These are phyloP conservation scores for Teunomyces gatunensis DNA, from an alignment of 805 yeast genomes.

Conservation along the genomic window DNA sequence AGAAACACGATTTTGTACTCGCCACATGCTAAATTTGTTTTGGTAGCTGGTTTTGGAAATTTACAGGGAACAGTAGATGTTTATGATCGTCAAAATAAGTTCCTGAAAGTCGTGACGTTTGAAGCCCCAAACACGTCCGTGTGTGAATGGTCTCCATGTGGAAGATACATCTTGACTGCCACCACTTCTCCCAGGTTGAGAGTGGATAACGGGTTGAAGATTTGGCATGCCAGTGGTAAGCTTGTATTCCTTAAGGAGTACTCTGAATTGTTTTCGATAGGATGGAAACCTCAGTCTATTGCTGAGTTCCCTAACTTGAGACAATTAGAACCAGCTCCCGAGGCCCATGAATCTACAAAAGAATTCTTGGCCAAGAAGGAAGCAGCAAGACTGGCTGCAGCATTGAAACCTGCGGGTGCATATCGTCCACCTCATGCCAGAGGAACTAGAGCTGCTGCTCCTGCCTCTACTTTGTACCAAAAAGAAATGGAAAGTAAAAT, in stretches of 20 bases:
- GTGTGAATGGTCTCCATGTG: slow-evolving; percentile 98
- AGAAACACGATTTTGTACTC: slow-evolving; percentile 89
- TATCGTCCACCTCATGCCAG: slow-evolving; percentile 97
- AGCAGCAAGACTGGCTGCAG: slow-evolving; percentile 29
- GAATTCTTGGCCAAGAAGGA: slow-evolving; percentile 49
- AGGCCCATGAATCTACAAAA: slow-evolving; percentile 68
- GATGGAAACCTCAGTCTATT: slow-evolving; percentile 75
- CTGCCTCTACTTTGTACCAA: slow-evolving; percentile 55
- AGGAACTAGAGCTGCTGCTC: slow-evolving; percentile 26
- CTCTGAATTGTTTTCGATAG: slow-evolving; percentile 73
- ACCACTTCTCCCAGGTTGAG: slow-evolving; percentile 96
- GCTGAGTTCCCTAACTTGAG: slow-evolving; percentile 54
- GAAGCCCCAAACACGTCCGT: slow-evolving; percentile 95
- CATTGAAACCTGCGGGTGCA: slow-evolving; percentile 75
- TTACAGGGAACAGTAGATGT: slow-evolving; percentile 95
- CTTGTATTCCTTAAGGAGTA: slow-evolving; percentile 76
- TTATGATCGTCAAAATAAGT: slow-evolving; percentile 86
- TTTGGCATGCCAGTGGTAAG: slow-evolving; percentile 90
- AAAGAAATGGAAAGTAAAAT: slow-evolving; percentile 42
- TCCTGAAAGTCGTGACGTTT: slow-evolving; percentile 72
- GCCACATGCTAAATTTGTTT: slow-evolving; percentile 87
- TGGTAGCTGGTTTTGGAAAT: slow-evolving; percentile 97
- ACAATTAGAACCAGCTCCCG: slow-evolving; percentile 53
- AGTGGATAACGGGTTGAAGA: slow-evolving; percentile 91
- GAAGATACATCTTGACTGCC: slow-evolving; percentile 88